Evolutionary conservation across 2,329 filamentous ascomycete species (phyloP), one percentile per base, ranked within the genome.

Genomic region (Penicillium sp.): DNA sequence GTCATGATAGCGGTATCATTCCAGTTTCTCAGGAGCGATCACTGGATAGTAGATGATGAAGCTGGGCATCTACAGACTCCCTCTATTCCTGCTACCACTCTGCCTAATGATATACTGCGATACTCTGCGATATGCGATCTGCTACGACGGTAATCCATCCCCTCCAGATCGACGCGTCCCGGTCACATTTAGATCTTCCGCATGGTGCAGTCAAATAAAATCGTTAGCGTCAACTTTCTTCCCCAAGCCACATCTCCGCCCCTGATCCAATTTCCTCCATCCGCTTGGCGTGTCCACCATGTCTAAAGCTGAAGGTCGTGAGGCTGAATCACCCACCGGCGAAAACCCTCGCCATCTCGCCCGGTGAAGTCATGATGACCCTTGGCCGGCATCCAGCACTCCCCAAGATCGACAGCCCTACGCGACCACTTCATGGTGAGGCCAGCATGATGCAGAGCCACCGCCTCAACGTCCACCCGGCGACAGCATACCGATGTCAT

Each of bases 341-440:
- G 21, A 23, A 23, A 23, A 7, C 21, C 21, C 21, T 23, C 21
- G 14, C 26, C 34, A 31, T 42, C 35, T 39, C 35, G 35, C 35
- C 21, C 21, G 31, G 35, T 51, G 50, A 52, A 38, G 32, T 52
- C 50, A 51, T 39, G n/a, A 45, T 51, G 47, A 48, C 45, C n/a
- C 33, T 32, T 30, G 32, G 26, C 28, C 10, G 14, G 10, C 10
- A 11, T 10, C 27, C 10, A 26, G 9, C 11, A 38, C 18, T n/a
- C 18, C 9, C 4, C 18, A 10, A 16, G 21, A n/a, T n/a, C n/a
- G n/a, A n/a, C n/a, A n/a, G n/a, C n/a, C n/a, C n/a, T n/a, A n/a
- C n/a, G n/a, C n/a, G n/a, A n/a, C n/a, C n/a, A n/a, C 29, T 32
- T 54, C 43, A 51, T 45, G n/a, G 43, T 56, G 49, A 54, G 43